A percentile compares a stretch with the other conserved stretches of the same genome.
Conservation (phyloP, 768 basidiomycete species). For the Amanita pallidorosea region DNA sequence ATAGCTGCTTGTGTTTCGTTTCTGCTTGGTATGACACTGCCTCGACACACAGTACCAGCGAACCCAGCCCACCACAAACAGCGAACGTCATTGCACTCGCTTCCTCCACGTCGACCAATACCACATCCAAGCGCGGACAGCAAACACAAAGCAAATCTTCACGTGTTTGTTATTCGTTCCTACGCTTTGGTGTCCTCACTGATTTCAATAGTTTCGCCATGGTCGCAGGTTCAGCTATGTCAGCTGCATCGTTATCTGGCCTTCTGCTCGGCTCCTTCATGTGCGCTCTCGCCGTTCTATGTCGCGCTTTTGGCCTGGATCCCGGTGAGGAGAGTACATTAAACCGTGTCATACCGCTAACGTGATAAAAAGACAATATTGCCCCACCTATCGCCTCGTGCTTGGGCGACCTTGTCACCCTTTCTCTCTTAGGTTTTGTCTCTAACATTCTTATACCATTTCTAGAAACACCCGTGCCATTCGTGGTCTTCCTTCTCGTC, state of each 20-base stretch:
- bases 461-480: constrained; percentile 55
- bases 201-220: constrained; percentile 48
- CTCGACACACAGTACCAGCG: constrained; percentile 17
- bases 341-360: background rate
- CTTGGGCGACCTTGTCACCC: constrained; percentile 86
- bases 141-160: constrained; percentile 22
- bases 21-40: constrained; percentile 54
- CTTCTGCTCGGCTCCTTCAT: constrained; percentile 86
- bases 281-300: constrained; percentile 72
- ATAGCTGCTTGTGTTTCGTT: constrained; percentile 75
- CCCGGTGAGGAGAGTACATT: constrained; percentile 46
- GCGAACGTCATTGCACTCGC: background rate
- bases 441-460: constrained; percentile 61
- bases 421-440: constrained; percentile 70
- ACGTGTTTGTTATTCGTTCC: constrained; percentile 19
- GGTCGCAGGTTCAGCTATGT: constrained; percentile 71
- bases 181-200: background rate
- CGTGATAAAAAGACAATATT: constrained; percentile 67
- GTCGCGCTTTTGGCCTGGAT: constrained; percentile 65
- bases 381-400: constrained; percentile 90
- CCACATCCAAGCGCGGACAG: constrained; percentile 10
- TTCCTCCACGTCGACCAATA: background rate
- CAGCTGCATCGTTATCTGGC: constrained; percentile 68
- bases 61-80: background rate
- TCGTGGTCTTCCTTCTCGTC: constrained; percentile 39